Evolutionary conservation across 345 rosid genomes (phyloP).

Genomic region (Clausena lansium): DNA sequence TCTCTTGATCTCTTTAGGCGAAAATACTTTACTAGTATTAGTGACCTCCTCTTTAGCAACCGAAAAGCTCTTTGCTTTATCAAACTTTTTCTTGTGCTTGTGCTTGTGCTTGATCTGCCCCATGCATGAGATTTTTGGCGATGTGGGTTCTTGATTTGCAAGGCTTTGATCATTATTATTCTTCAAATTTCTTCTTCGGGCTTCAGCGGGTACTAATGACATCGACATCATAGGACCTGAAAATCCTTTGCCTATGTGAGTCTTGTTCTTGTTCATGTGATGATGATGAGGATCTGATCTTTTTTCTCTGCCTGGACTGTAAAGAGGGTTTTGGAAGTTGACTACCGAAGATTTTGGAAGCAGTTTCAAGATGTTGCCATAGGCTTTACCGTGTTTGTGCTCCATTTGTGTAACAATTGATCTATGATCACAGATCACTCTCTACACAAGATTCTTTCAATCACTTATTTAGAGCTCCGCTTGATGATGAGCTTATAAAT

Average conservation of each 20-base stretch:
- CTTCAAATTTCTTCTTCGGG: constrained; percentile 40
- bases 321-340: constrained; percentile 50
- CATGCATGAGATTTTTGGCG: constrained; percentile 90
- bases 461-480: not conserved
- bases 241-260: constrained; percentile 33
- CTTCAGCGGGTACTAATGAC: constrained; percentile 49
- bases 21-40: not conserved
- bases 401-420: not conserved
- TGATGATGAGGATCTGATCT: constrained; percentile 18
- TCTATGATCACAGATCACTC: not conserved
- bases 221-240: constrained; percentile 64
- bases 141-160: constrained; percentile 58
- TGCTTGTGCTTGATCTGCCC: constrained; percentile 82
- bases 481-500: not conserved
- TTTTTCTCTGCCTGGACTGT: constrained; percentile 65
- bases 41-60: constrained; percentile 14
- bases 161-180: constrained; percentile 23
- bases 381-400: constrained; percentile 32
- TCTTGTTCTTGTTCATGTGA: constrained; percentile 21
- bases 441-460: not conserved
- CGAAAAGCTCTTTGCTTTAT: constrained; percentile 8
- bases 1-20: constrained; percentile 27
- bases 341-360: constrained; percentile 58
- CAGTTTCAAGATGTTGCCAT: constrained; percentile 45
- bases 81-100: constrained; percentile 16